phyloP scores from a whole-genome alignment of 768 basidiomycete species.

The Boletus fagicola region DNA sequence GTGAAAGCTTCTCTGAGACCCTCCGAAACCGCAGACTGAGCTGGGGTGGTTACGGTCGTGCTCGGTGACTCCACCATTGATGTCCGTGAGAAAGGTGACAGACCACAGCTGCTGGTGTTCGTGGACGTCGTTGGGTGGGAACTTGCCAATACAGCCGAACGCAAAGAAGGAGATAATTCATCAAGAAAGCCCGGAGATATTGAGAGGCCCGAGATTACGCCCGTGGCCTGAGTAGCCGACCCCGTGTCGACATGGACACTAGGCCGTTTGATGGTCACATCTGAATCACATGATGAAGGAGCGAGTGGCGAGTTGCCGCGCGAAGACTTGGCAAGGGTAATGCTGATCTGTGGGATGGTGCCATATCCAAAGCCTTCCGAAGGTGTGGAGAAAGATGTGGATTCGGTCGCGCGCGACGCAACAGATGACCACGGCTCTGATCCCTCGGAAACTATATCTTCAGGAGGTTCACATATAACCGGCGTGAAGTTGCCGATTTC shows the following conservation, averaged over 20 bases:
- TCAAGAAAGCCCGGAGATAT: conserved; percentile 16
- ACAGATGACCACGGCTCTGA: conserved; percentile 16
- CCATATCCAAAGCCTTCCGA: conserved; percentile 14
- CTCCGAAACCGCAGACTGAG: conserved; percentile 24
- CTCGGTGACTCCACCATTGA: conserved; percentile 26
- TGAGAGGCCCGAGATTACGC: conserved; percentile 12
- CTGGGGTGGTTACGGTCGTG: conserved; percentile 29
- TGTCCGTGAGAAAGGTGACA: conserved; percentile 32
- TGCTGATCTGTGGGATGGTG: conserved; percentile 31
- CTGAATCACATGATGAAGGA: conserved; percentile 28
- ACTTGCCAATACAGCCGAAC: conserved; percentile 22
- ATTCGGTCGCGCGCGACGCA: conserved; percentile 12
- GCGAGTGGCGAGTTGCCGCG: conserved; percentile 29
- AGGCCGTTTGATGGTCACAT: conserved; percentile 24
- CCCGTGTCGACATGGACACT: conserved; percentile 32
- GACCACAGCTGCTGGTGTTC: conserved; percentile 22
- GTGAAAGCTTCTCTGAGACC: conserved; percentile 7
- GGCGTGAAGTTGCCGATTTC: conserved; percentile 27
- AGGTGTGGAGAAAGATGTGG: conserved; percentile 15
- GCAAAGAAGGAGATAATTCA: conserved; percentile 24
- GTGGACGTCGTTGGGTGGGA: conserved; percentile 27
- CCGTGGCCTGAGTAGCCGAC: conserved; percentile 22
- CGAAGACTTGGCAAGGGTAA: conserved; percentile 31
- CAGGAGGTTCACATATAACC: conserved; percentile 31
- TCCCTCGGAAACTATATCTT: conserved; percentile 25